Percentiles rank a stretch among this genome's conserved stretches.
Evolutionary conservation across 1,139 yeast genomes (phyloP).

Genomic region (Candida neerlandica): DNA sequence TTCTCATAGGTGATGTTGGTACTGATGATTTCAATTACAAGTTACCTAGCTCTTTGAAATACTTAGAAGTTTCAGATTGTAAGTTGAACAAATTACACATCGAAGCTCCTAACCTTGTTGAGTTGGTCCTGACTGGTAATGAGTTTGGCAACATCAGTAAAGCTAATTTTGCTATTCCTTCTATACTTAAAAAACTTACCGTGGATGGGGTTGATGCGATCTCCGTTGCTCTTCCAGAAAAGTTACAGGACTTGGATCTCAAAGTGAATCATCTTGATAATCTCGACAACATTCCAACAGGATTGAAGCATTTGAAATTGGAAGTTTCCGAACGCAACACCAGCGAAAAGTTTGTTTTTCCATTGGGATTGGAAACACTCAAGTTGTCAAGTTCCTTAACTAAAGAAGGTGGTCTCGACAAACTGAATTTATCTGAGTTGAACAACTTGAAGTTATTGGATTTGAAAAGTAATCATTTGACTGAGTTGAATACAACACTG

Average conservation of each 20-base stretch:
- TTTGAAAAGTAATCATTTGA: background rate
- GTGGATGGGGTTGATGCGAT: background rate
- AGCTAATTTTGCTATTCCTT: background rate
- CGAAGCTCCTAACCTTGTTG: background rate
- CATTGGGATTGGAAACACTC: background rate
- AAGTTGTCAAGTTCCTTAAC: background rate
- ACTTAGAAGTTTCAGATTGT: background rate
- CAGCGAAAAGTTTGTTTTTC: background rate
- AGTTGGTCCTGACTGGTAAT: background rate
- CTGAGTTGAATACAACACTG: background rate
- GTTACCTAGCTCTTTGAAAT: background rate
- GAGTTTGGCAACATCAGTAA: background rate
- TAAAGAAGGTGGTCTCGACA: background rate
- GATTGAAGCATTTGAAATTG: background rate
- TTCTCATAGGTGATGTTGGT: background rate
- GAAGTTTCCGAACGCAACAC: background rate
- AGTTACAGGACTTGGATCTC: background rate
- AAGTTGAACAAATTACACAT: background rate
- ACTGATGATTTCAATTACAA: background rate
- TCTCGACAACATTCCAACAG: background rate
- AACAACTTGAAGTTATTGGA: background rate
- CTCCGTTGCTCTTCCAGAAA: background rate
- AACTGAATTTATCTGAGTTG: background rate
- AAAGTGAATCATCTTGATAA: background rate
- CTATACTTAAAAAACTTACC: background rate